Conservation (phyloP, 495 filamentous ascomycete species). For the Penicillium flavigenum region DNA sequence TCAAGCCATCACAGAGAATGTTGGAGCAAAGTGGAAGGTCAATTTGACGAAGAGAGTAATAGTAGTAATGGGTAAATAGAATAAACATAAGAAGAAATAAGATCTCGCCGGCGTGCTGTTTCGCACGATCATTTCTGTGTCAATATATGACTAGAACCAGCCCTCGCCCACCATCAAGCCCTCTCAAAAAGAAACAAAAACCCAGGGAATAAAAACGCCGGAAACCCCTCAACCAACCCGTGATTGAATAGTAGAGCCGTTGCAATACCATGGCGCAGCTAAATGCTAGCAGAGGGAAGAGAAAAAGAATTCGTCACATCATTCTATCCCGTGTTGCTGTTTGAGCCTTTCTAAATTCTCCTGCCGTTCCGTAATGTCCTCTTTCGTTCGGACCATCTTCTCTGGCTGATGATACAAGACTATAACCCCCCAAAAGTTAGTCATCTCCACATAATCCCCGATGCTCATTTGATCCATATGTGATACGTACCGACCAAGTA, state of each 20-base stretch:
- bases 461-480: not conserved
- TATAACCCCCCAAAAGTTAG: constrained; percentile 38
- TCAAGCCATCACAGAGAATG: not conserved
- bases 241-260: constrained; percentile 35
- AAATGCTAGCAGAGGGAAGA: constrained; percentile 43
- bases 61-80: constrained; percentile 15
- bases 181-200: constrained; percentile 30
- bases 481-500: constrained; percentile 89
- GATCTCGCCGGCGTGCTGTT: constrained; percentile 9
- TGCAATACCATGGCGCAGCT: constrained; percentile 39
- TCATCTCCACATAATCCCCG: not conserved
- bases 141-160: constrained; percentile 21
- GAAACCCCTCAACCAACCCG: constrained; percentile 48
- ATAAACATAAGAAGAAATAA: constrained; percentile 19
- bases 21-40: constrained; percentile 18
- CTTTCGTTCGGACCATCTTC: constrained; percentile 91
- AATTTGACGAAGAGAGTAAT: constrained; percentile 14
- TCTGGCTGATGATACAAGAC: constrained; percentile 98
- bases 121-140: constrained; percentile 12
- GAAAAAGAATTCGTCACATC: constrained; percentile 46
- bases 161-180: constrained; percentile 28
- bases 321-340: constrained; percentile 97
- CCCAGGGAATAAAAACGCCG: constrained; percentile 39
- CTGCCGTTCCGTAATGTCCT: constrained; percentile 90
- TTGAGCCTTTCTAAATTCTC: constrained; percentile 98